These are phyloP conservation scores for Austropuccinia psidii DNA, from an alignment of 1,284 basidiomycete species.

Conservation along the genomic window DNA sequence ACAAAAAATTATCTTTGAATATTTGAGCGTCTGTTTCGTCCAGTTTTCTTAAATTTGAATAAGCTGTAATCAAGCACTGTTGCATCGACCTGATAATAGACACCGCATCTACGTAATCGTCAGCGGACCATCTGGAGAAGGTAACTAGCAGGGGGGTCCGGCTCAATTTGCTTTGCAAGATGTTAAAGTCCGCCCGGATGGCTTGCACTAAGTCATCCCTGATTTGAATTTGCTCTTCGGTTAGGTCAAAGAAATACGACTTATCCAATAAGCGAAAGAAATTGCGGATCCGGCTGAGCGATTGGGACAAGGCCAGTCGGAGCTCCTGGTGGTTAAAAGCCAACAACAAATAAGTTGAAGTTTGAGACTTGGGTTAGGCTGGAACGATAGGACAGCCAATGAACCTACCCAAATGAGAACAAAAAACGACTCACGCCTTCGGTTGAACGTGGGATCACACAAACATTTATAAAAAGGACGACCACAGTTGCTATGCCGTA, in stretches of 20 bases:
- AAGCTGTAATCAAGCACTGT: conserved; percentile 45
- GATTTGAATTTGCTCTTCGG: conserved; percentile 45
- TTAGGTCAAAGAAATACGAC: conserved; percentile 46
- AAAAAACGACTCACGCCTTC: conserved; percentile 39
- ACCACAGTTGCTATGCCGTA: conserved; percentile 45
- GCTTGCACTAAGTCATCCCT: conserved; percentile 45
- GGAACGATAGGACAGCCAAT: no score
- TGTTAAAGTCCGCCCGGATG: conserved; percentile 47
- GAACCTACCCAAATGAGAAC: background rate
- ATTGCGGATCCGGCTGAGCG: conserved; percentile 46
- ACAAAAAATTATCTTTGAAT: conserved; percentile 44
- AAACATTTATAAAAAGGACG: conserved; percentile 46
- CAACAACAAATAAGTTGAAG: background rate
- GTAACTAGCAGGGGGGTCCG: conserved; percentile 46
- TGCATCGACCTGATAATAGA: conserved; percentile 44
- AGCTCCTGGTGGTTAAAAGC: conserved; percentile 45
- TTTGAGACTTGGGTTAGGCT: no score
- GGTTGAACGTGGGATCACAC: conserved; percentile 46
- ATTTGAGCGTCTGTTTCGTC: conserved; percentile 42
- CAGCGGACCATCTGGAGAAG: conserved; percentile 45
- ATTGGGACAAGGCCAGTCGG: conserved; percentile 45
- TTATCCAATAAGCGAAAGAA: conserved; percentile 45
- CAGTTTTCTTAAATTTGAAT: conserved; percentile 43
- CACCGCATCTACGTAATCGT: conserved; percentile 45
- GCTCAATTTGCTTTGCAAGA: conserved; percentile 44